Evolutionary conservation across 208 protist genomes (phyloP).

Genomic region (Trypanosoma cruzi): DNA sequence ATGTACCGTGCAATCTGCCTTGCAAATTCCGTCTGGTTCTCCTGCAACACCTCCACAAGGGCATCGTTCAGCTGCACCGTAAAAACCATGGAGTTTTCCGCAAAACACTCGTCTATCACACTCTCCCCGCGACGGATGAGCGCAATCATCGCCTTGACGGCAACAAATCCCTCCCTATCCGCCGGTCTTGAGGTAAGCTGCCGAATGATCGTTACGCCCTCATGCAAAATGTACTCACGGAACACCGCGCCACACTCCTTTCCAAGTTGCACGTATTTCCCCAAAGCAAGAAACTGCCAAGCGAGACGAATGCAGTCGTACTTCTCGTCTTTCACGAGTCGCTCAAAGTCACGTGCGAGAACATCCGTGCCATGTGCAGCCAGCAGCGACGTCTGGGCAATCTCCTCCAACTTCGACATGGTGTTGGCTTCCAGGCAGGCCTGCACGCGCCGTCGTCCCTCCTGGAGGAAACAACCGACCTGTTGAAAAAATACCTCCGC

Average conservation of each 20-base stretch:
- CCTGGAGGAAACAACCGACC: conserved; percentile 36
- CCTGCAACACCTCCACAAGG: conserved; percentile 89
- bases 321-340: conserved; percentile 28
- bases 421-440: conserved; percentile 49
- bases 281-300: conserved; percentile 44
- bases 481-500: conserved; percentile 40
- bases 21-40: conserved; percentile 79
- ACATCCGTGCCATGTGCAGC: conserved; percentile 32
- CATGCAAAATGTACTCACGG: conserved; percentile 18
- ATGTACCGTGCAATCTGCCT: conserved; percentile 93
- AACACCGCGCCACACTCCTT: conserved; percentile 24
- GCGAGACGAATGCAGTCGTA: conserved; percentile 40
- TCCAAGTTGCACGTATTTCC: conserved; percentile 22
- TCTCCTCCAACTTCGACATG: conserved; percentile 44
- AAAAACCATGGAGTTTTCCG: conserved; percentile 57
- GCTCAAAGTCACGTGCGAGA: conserved; percentile 49
- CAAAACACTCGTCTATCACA: conserved; percentile 51
- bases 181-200: conserved; percentile 26
- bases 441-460: conserved; percentile 33
- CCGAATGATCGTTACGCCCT: conserved; percentile 22
- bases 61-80: conserved; percentile 84
- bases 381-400: conserved; percentile 43
- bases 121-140: conserved; percentile 75
- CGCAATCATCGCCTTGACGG: conserved; percentile 80
- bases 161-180: conserved; percentile 36